Percentiles rank a stretch among this genome's conserved stretches.
These are phyloP conservation scores for Colletotrichum spaethianum DNA, from an alignment of 2,329 filamentous ascomycete species.

Conservation along the genomic window DNA sequence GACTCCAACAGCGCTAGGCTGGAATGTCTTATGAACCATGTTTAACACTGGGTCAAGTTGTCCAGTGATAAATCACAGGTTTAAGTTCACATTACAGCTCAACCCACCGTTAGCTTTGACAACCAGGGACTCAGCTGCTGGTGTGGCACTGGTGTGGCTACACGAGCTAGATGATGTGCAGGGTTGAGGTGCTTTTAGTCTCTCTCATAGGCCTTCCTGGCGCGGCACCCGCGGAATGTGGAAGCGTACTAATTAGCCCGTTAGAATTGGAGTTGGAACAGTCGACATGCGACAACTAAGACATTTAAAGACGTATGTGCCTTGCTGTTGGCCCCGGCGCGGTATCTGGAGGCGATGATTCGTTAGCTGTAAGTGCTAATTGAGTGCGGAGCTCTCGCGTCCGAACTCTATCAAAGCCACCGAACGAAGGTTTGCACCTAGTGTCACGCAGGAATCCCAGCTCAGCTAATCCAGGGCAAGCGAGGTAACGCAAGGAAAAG, in stretches of 20 bases:
- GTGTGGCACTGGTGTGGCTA: conserved; percentile 17
- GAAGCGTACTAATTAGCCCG: conserved; percentile 15
- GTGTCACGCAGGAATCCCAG: conserved; percentile 10
- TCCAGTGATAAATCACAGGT: neutral
- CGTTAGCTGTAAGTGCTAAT: neutral
- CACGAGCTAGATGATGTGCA: conserved; percentile 1
- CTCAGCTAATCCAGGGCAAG: neutral
- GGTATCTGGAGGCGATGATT: neutral
- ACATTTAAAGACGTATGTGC: conserved; percentile 12
- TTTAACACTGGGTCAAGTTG: neutral
- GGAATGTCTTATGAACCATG: neutral
- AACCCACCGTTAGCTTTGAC: neutral
- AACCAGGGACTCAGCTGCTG: neutral
- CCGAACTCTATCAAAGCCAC: conserved; percentile 26
- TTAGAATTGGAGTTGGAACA: conserved; percentile 1
- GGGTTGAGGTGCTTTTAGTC: neutral
- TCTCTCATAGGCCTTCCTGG: neutral
- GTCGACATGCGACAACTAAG: conserved; percentile 6
- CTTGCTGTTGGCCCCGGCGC: neutral
- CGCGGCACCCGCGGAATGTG: conserved; percentile 8
- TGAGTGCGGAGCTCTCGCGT: neutral
- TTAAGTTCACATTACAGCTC: neutral
- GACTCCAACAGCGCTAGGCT: no score
- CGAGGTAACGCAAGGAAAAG: conserved; percentile 2
- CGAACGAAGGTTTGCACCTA: conserved; percentile 1